Evolutionary conservation across 768 basidiomycete genomes (phyloP).

Genomic region (Phaeotremella fagi): DNA sequence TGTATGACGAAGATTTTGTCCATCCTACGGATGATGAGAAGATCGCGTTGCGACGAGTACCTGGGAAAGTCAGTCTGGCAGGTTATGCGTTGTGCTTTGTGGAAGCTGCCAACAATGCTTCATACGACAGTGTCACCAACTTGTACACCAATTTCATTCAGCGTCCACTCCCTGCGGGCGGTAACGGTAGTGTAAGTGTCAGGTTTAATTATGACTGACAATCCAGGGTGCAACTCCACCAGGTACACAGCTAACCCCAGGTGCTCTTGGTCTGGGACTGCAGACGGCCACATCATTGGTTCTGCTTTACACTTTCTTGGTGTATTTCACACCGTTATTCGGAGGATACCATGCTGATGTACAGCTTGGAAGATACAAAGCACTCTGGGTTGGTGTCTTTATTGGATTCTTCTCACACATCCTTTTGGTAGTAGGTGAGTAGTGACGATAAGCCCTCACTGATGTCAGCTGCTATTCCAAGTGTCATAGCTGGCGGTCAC

Average conservation of each 20-base stretch:
- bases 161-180: slow-evolving; percentile 22
- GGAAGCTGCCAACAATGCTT: slow-evolving; percentile 35
- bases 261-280: slow-evolving; percentile 15
- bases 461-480: slow-evolving; percentile 13
- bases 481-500: slow-evolving; percentile 18
- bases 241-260: slow-evolving; percentile 13
- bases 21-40: slow-evolving; percentile 13
- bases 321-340: slow-evolving; percentile 29
- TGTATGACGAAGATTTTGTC: neutral
- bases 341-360: slow-evolving; percentile 35
- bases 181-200: slow-evolving; percentile 24
- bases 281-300: slow-evolving; percentile 22
- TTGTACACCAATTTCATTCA: slow-evolving; percentile 34
- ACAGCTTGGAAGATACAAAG: slow-evolving; percentile 28
- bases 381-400: slow-evolving; percentile 17
- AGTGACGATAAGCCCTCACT: neutral
- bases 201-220: too few species aligned
- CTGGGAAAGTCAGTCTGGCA: slow-evolving; percentile 23
- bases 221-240: slow-evolving; percentile 15
- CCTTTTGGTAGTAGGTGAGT: slow-evolving; percentile 17
- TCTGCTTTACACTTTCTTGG: slow-evolving; percentile 30
- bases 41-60: slow-evolving; percentile 22
- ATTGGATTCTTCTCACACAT: slow-evolving; percentile 23
- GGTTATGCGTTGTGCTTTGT: slow-evolving; percentile 38
- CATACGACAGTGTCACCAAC: slow-evolving; percentile 22